Percentiles rank a stretch among this genome's conserved stretches.
Evolutionary conservation across 163 green algal genomes (phyloP).

Genomic region (Scenedesmus sp.): DNA sequence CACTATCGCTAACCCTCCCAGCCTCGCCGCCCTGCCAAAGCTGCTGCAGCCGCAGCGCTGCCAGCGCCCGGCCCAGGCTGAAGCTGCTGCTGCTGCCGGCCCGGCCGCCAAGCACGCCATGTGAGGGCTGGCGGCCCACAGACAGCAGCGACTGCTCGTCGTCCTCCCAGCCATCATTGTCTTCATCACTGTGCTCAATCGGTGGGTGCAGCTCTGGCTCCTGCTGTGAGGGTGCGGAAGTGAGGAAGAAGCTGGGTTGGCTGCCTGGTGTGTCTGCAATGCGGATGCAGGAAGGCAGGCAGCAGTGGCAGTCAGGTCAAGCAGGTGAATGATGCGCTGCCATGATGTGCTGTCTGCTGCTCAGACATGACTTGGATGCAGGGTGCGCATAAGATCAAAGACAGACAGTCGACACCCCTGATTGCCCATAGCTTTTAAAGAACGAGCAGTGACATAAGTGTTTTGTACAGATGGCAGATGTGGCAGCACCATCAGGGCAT

Average conservation of each 20-base stretch:
- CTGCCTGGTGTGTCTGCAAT: background rate
- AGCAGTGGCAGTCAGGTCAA: too few relatives aligned
- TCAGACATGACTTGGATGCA: too few relatives aligned
- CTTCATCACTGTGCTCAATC: background rate
- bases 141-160: conserved; percentile 27
- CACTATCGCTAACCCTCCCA: background rate
- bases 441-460: too few relatives aligned
- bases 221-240: background rate
- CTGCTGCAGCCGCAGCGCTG: conserved; percentile 9
- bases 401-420: too few relatives aligned
- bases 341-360: too few relatives aligned
- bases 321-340: too few relatives aligned
- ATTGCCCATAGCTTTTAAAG: too few relatives aligned
- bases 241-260: background rate
- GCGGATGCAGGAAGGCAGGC: too few relatives aligned
- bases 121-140: background rate
- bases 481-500: too few relatives aligned
- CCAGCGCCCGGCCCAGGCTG: background rate
- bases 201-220: background rate
- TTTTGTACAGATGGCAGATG: too few relatives aligned
- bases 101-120: background rate
- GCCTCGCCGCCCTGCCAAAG: background rate
- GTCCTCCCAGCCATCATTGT: background rate
- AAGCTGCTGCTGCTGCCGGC: background rate
- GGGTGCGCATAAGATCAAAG: too few relatives aligned